Conservation (phyloP, 2,329 filamentous ascomycete genomes). For the Colletotrichum tanaceti region DNA sequence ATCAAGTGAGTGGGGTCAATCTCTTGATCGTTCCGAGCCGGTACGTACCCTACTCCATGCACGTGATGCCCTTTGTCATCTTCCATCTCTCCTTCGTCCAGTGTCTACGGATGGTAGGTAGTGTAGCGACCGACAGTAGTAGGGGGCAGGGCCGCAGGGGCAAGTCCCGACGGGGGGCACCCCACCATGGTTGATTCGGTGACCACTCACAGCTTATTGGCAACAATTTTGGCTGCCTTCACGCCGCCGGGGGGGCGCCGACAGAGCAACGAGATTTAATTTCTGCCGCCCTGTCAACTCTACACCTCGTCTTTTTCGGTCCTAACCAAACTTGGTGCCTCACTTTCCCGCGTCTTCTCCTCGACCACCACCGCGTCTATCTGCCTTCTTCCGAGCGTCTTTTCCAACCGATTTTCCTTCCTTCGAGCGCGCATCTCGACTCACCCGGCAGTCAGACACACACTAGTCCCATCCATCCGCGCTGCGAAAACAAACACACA, state of each 20-base stretch:
- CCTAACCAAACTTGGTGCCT: constrained; percentile 29
- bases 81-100: neutral
- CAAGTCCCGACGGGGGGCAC: constrained; percentile 23
- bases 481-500: constrained; percentile 10
- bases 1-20: neutral
- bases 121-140: neutral
- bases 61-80: constrained; percentile 19
- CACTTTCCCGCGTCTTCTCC: constrained; percentile 33
- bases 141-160: constrained; percentile 10
- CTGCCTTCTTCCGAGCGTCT: constrained; percentile 31
- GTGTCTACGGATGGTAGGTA: no score
- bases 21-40: neutral
- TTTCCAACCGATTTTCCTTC: constrained; percentile 25
- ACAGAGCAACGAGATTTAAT: constrained; percentile 45
- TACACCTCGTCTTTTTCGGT: constrained; percentile 29
- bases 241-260: constrained; percentile 38
- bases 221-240: constrained; percentile 42
- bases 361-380: constrained; percentile 27
- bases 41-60: neutral
- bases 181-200: constrained; percentile 56
- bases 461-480: neutral
- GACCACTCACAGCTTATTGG: constrained; percentile 44
- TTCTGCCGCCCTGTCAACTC: constrained; percentile 40
- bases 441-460: neutral
- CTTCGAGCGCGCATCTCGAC: constrained; percentile 23